Evolutionary conservation across 2,329 filamentous ascomycete species (phyloP).

Genomic region (Botrytis fragariae): DNA sequence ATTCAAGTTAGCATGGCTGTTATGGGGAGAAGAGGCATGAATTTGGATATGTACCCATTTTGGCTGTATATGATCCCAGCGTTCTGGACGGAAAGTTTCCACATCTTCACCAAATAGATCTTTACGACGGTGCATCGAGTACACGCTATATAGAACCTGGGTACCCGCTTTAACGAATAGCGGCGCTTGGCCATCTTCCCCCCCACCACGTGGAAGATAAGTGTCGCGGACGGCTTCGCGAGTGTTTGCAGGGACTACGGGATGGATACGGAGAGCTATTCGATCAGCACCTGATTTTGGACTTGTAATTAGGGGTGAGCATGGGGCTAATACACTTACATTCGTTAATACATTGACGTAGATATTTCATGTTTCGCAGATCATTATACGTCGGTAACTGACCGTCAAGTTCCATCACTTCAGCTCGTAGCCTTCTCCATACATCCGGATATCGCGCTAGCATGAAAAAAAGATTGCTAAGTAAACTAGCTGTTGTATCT

Average conservation of each 20-base stretch:
- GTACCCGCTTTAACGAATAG: conserved; percentile 32
- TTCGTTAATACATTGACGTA: conserved; percentile 56
- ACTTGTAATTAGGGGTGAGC: neutral
- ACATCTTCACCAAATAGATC: conserved; percentile 42
- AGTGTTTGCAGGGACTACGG: conserved; percentile 40
- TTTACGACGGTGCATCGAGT: conserved; percentile 41
- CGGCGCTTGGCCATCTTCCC: conserved; percentile 33
- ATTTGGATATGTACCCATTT: neutral
- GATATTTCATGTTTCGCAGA: conserved; percentile 51
- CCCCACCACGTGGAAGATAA: conserved; percentile 36
- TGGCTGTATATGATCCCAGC: conserved; percentile 39
- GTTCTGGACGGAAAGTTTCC: conserved; percentile 42
- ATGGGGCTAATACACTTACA: conserved; percentile 41
- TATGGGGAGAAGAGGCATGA: neutral
- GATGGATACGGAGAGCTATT: conserved; percentile 38
- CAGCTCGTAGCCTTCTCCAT: conserved; percentile 35
- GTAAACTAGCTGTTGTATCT: conserved; percentile 43
- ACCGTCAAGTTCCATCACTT: conserved; percentile 36
- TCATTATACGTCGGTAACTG: conserved; percentile 46
- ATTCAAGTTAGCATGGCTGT: conserved; percentile 34
- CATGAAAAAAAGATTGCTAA: conserved; percentile 39
- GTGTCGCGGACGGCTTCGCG: conserved; percentile 28
- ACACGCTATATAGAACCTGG: conserved; percentile 22
- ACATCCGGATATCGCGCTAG: conserved; percentile 34
- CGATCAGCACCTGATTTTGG: neutral